Evolutionary conservation across 78 protist species (phyloP).

Genomic region (Tieghemostelium lacteum): DNA sequence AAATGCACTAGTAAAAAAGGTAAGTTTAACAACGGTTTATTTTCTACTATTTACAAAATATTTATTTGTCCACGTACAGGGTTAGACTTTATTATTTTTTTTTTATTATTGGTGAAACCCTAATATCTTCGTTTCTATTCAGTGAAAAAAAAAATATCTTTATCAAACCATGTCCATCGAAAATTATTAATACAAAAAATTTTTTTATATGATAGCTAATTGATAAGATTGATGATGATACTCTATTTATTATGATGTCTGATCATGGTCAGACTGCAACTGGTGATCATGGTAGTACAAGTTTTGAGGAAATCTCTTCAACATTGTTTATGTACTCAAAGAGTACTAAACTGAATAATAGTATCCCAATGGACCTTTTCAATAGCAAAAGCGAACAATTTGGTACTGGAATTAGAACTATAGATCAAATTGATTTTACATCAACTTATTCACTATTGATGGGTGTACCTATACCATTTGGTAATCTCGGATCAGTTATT

Average conservation of each 20-base stretch:
- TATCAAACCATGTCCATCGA: no score
- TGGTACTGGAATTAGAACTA: not conserved
- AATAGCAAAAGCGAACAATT: not conserved
- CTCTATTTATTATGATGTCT: constrained; percentile 89
- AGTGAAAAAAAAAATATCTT: no score
- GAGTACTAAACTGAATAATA: not conserved
- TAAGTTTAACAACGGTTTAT: no score
- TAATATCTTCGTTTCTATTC: no score
- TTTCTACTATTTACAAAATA: no score
- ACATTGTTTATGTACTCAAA: constrained; percentile 56
- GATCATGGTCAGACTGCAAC: constrained; percentile 96
- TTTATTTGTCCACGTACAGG: no score
- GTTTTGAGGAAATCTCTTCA: constrained; percentile 36
- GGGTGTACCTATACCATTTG: constrained; percentile 92
- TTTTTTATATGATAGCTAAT: constrained; percentile 1
- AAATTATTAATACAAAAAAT: no score
- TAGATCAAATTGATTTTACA: constrained; percentile 90
- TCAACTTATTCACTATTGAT: constrained; percentile 86
- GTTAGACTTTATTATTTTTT: no score
- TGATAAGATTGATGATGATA: constrained; percentile 36
- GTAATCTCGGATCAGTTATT: constrained; percentile 46
- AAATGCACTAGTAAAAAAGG: not conserved
- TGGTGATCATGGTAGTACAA: constrained; percentile 89
- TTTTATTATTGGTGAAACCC: no score
- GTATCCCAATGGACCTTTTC: not conserved